These are phyloP conservation scores for Penstemon barbatus DNA, from an alignment of 257 asterid genomes.

Conservation along the genomic window DNA sequence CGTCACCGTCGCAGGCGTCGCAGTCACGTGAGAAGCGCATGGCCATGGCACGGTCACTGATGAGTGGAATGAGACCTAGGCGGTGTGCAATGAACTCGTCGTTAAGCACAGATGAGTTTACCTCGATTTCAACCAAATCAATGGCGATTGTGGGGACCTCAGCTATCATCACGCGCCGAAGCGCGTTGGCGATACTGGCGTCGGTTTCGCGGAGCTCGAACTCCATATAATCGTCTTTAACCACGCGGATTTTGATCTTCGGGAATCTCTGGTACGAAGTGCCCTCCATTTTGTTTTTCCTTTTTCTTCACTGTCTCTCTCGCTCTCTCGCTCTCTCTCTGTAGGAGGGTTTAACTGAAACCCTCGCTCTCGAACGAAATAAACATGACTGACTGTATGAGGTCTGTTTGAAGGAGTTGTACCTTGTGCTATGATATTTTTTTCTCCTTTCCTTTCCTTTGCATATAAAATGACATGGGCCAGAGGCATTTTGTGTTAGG, in stretches of 20 bases:
- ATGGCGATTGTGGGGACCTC: conserved; percentile 93
- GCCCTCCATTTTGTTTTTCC: conserved; percentile 53
- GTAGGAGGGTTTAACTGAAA: no score
- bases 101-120: conserved; percentile 80
- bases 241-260: conserved; percentile 71
- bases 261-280: conserved; percentile 82
- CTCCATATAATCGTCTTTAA: conserved; percentile 67
- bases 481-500: no score
- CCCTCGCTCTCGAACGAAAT: no score
- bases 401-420: no score
- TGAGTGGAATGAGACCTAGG: conserved; percentile 77
- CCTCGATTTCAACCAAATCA: conserved; percentile 93
- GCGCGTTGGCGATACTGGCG: conserved; percentile 92
- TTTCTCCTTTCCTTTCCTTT: no score
- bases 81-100: conserved; percentile 94
- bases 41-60: conserved; percentile 90
- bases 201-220: conserved; percentile 92
- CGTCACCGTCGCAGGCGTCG: conserved; percentile 98
- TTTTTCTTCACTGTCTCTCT: conserved; percentile 1
- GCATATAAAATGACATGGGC: no score
- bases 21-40: conserved; percentile 99
- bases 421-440: no score
- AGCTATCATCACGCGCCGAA: conserved; percentile 93
- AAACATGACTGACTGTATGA: no score
- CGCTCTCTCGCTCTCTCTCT: neutral